Percentiles rank a stretch among this genome's conserved stretches.
phyloP scores from a whole-genome alignment of 1,284 basidiomycete genomes.

The Waitea zeae region DNA sequence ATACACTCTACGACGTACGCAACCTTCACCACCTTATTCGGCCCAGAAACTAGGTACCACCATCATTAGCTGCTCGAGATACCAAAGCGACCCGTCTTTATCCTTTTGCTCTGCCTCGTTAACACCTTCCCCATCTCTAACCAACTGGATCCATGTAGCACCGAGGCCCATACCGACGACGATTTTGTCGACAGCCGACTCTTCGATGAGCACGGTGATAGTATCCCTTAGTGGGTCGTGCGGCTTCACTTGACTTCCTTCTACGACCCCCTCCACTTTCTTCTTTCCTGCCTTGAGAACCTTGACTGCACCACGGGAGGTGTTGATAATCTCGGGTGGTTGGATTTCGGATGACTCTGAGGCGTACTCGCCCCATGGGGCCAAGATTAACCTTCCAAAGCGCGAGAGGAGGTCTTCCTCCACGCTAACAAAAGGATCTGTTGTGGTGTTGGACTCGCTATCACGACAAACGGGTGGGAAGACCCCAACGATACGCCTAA shows the following conservation, averaged over 20 bases:
- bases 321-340: conserved; percentile 19
- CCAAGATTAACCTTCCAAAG: conserved; percentile 31
- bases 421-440: conserved; percentile 20
- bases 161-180: conserved; percentile 33
- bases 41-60: conserved; percentile 9
- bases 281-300: conserved; percentile 11
- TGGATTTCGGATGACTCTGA: conserved; percentile 20
- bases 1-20: neutral
- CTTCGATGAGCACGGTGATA: conserved; percentile 37
- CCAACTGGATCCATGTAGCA: conserved; percentile 46
- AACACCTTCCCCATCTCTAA: conserved; percentile 15
- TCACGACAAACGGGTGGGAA: neutral
- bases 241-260: conserved; percentile 8
- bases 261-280: conserved; percentile 2
- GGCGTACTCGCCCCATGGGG: conserved; percentile 28
- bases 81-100: conserved; percentile 21
- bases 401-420: conserved; percentile 29
- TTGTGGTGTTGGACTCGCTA: neutral
- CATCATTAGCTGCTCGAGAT: conserved; percentile 20
- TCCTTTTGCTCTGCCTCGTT: conserved; percentile 14
- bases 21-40: neutral
- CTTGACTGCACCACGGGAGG: conserved; percentile 25
- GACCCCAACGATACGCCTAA: neutral
- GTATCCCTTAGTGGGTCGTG: conserved; percentile 33
- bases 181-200: conserved; percentile 23